Evolutionary conservation across 140 eudicot species (phyloP).

Genomic region (Stevia rebaudiana): DNA sequence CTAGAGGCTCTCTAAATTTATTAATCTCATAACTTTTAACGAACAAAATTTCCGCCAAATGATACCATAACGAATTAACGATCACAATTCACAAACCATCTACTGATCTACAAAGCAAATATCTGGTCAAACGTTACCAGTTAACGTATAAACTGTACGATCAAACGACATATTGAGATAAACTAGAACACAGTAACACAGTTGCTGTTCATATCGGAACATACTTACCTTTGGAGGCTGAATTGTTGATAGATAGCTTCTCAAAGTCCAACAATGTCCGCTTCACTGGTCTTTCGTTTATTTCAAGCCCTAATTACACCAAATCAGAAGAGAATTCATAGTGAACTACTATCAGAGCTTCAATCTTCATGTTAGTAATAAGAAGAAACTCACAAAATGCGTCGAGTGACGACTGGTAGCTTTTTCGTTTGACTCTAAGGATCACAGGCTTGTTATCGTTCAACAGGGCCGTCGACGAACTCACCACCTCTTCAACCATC

Average conservation of each 20-base stretch:
- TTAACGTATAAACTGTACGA: background rate
- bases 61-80: constrained; percentile 1
- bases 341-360: background rate
- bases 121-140: background rate
- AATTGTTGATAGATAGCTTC: constrained; percentile 54
- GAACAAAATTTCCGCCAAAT: background rate
- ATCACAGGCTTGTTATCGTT: constrained; percentile 50
- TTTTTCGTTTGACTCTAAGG: constrained; percentile 80
- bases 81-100: constrained; percentile 5
- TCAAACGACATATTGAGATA: background rate
- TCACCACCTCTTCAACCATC: constrained; percentile 27
- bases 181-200: background rate
- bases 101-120: background rate
- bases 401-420: constrained; percentile 65
- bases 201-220: constrained; percentile 10
- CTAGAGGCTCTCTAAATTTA: background rate
- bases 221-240: constrained; percentile 42
- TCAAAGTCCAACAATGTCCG: constrained; percentile 70
- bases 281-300: constrained; percentile 69
- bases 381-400: constrained; percentile 55
- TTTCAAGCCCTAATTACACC: constrained; percentile 68
- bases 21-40: background rate
- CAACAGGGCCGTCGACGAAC: constrained; percentile 25
- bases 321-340: background rate
- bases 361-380: background rate